Base-by-base conservation (phyloP, 208 protist species). In the Leishmania lainsoni region DNA sequence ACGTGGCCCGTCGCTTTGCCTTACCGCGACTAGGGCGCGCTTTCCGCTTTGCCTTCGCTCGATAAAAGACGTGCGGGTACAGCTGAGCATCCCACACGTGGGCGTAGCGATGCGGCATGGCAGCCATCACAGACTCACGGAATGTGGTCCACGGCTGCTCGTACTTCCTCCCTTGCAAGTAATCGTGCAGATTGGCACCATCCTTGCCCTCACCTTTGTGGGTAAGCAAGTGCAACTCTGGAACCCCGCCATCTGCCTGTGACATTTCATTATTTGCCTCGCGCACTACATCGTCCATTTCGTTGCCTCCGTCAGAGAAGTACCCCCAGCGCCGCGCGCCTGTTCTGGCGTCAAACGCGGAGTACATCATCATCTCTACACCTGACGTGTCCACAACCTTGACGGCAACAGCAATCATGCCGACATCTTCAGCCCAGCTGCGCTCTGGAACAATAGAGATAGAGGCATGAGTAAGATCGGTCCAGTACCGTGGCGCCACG, bases 21-120 rank as follows among this genome's bases (percentile, higher is more conserved):
- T 75, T 75, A 29, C 76, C 85, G 51, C 76, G 70, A 63, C 76
- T 90, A 54, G 68, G 20, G 54, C 71, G 82, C 42, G 66, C 74
- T 39, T 81, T 82, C 45, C 2, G 78, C 76, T 69, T 75, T 39
- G 85, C 86, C 74, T 95, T 95, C 16, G 85, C 78, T 32, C 86
- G 87, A 77, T 93, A 95, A 76, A 97, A 87, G 29, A 91, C 78
- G 78, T 97, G 93, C 17, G 92, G 90, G 20, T 80, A 79, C 26
- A 98, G 74, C 74, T 91, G 77, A 17, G 84, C 87, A 83, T 98
- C 92, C 93, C 95, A 98, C 22, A 91, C 90, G 79, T 98, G 95
- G 26, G 85, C 76, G 80, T 95, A 98, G 61, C 80, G 90, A 80
- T 98, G 95, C 49, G 95, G 95, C 81, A 98, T 90, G 22, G 91